Conservation (phyloP, 2,329 filamentous ascomycete species). For the Plectosphaerella cucumerina region DNA sequence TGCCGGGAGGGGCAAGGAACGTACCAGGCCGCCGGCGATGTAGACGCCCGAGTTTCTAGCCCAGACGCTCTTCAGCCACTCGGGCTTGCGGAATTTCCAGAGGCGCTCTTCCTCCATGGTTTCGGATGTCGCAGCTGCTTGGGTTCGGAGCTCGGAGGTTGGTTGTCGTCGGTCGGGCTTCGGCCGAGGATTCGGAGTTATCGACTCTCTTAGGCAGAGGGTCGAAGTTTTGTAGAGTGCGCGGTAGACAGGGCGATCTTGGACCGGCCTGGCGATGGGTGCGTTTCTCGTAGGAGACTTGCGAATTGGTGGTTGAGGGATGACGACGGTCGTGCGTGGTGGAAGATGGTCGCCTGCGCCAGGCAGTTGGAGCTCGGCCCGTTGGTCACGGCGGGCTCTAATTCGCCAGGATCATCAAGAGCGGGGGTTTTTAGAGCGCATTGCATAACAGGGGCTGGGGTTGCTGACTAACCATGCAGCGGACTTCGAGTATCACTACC, state of each 20-base stretch:
- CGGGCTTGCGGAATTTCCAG: slow-evolving; percentile 63
- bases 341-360: background rate
- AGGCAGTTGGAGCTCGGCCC: background rate
- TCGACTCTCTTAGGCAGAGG: background rate
- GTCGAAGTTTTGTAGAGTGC: no score
- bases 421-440: no score
- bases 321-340: background rate
- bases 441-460: no score
- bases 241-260: no score
- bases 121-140: background rate
- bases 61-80: slow-evolving; percentile 63
- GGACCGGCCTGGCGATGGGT: background rate
- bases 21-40: slow-evolving; percentile 56
- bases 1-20: slow-evolving; percentile 20
- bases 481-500: no score
- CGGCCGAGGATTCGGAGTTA: background rate
- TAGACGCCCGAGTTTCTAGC: slow-evolving; percentile 63
- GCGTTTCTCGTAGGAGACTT: background rate
- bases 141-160: slow-evolving; percentile 1
- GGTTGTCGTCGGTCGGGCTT: slow-evolving; percentile 2
- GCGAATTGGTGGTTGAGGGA: background rate
- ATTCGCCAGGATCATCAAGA: no score
- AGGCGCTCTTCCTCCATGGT: slow-evolving; percentile 61
- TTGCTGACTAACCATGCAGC: no score
- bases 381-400: no score